Percentiles rank a stretch among this genome's conserved stretches.
phyloP scores from a whole-genome alignment of 805 yeast genomes.

The Wilhelminamyces savonicus region DNA sequence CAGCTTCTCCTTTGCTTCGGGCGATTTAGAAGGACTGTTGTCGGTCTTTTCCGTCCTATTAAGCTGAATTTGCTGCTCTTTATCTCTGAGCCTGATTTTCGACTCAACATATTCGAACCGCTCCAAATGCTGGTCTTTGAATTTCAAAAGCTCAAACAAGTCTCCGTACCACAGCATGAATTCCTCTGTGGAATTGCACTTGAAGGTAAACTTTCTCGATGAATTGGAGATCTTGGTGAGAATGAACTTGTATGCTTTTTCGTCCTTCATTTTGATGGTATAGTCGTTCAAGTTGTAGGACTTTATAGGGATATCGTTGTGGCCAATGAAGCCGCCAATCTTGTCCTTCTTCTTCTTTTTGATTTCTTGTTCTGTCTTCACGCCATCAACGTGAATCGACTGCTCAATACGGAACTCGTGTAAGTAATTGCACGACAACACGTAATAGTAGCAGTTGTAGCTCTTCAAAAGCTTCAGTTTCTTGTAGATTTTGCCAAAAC shows the following conservation, averaged over 20 bases:
- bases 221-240: conserved; percentile 21
- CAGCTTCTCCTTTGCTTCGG: conserved; percentile 1
- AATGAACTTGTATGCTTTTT: conserved; percentile 27
- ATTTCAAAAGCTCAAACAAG: conserved; percentile 45
- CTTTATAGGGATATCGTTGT: conserved; percentile 32
- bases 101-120: conserved; percentile 45
- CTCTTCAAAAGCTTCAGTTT: conserved; percentile 36
- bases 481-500: conserved; percentile 36
- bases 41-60: conserved; percentile 1
- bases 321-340: conserved; percentile 34
- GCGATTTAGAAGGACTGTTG: neutral
- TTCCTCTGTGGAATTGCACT: conserved; percentile 39
- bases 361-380: conserved; percentile 2
- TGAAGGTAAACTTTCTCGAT: conserved; percentile 32
- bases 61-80: conserved; percentile 4
- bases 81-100: conserved; percentile 24
- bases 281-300: conserved; percentile 38
- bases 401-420: conserved; percentile 36
- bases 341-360: conserved; percentile 20
- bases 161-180: conserved; percentile 51
- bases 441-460: conserved; percentile 29
- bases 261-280: conserved; percentile 25
- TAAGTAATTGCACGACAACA: conserved; percentile 36
- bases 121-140: conserved; percentile 36
- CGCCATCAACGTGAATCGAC: conserved; percentile 6